Conservation (phyloP, 345 rosid genomes). For the Clarkia xantiana region DNA sequence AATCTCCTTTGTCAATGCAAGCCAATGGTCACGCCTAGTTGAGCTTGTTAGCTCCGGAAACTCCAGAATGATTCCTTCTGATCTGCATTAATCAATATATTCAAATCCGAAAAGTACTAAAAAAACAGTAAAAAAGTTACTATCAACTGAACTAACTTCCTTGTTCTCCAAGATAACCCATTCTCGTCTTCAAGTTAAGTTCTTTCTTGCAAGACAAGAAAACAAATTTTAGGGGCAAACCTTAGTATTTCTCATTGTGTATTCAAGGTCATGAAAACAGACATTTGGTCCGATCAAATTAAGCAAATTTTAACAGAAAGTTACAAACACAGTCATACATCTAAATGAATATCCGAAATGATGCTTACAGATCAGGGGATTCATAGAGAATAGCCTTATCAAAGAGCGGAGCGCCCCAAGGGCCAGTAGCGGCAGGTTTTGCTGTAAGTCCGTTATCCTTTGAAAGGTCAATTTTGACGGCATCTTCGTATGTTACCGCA, state of each 20-base stretch:
- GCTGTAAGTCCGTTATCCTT: constrained; percentile 24
- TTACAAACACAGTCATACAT: neutral
- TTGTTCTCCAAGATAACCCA: no score
- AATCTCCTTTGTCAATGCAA: constrained; percentile 53
- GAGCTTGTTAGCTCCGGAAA: constrained; percentile 94
- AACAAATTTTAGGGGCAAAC: no score
- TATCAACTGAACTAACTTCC: no score
- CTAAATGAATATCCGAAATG: neutral
- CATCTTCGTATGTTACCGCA: constrained; percentile 58
- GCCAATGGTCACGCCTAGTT: constrained; percentile 91
- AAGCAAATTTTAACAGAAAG: no score
- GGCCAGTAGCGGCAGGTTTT: constrained; percentile 75
- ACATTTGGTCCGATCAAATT: no score
- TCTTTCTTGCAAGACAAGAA: no score
- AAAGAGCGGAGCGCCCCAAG: constrained; percentile 95
- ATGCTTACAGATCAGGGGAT: constrained; percentile 62
- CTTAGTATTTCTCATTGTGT: no score
- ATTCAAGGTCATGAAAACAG: no score
- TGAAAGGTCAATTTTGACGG: constrained; percentile 70
- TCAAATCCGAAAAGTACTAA: neutral
- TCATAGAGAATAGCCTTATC: constrained; percentile 76
- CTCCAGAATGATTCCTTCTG: constrained; percentile 69
- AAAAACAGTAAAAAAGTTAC: no score
- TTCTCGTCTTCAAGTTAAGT: no score
- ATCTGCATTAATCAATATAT: constrained; percentile 17